Base-by-base conservation (phyloP, 2,329 filamentous ascomycete species). In the Chaetomium globosum region DNA sequence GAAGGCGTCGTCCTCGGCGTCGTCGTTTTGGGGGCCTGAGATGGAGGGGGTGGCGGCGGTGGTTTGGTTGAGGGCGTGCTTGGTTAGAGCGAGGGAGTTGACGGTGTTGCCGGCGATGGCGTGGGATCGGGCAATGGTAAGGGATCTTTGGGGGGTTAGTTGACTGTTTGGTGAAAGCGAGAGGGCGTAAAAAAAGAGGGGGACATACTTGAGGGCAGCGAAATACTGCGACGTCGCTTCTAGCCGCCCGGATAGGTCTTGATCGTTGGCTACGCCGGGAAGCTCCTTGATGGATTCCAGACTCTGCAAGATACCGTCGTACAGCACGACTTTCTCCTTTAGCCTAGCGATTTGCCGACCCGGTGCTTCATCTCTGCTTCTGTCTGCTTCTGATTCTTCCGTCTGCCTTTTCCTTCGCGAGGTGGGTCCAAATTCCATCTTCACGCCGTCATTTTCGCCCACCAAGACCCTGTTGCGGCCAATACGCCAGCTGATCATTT, bases 401-500 rank as follows among this genome's bases (percentile, higher is more conserved):
- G 78, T 72, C 63, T 69, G 69, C 61, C 71, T 69, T 43, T 85
- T 84, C 68, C 80, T 81, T 53, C 77, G 78, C 2, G 77, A 76
- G 28, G 77, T 74, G 21, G 77, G 74, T 3, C 78, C 80, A 65
- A 83, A 83, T 21, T 84, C 82, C 23, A 85, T 77, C 19, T 83
- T 77, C 19, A 91, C 84, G 3, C 94, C 94, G 71, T 98, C 94
- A 62, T 90, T 83, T 7, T 85, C 80, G n/a, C 94, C 93, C 59
- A 92, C 91, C 67, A 99, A 80, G 0, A 97, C 89, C 61, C 95
- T 85, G 77, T 99, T 98, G 56, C 95, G 89, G 30, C 94, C 94
- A 69, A 98, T 91, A 75, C 95, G 86, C 93, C 93, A 98, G 74
- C 92, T 93, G 64, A 99, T 90, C 77, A 97, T 87, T 70, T 92